Evolutionary conservation across 1,139 yeast genomes (phyloP).

Genomic region (Yamadazyma mexicana): DNA sequence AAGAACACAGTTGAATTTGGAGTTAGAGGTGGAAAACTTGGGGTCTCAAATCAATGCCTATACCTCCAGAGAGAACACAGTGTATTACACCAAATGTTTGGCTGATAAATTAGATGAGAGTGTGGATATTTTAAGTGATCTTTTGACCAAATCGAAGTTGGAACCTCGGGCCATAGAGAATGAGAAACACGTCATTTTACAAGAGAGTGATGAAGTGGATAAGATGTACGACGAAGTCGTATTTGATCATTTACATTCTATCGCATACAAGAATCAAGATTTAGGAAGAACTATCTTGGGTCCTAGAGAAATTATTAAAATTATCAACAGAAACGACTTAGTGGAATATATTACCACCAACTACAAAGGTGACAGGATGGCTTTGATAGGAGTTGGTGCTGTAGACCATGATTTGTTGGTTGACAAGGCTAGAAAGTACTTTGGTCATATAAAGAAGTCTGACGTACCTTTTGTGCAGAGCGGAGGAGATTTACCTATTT

Average conservation of each 20-base stretch:
- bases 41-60: constrained; percentile 98
- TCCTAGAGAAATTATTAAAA: constrained; percentile 83
- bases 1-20: constrained; percentile 82
- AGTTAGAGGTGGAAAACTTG: constrained; percentile 90
- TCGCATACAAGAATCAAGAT: constrained; percentile 87
- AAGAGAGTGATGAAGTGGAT: constrained; percentile 97
- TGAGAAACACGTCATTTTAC: constrained; percentile 92
- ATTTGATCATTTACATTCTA: constrained; percentile 93
- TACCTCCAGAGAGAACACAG: constrained; percentile 96
- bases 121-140: constrained; percentile 86
- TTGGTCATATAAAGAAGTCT: constrained; percentile 73
- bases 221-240: constrained; percentile 98
- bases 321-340: constrained; percentile 76
- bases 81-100: constrained; percentile 89
- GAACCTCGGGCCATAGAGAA: constrained; percentile 87
- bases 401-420: constrained; percentile 87
- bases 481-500: constrained; percentile 76
- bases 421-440: constrained; percentile 68
- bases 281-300: constrained; percentile 97
- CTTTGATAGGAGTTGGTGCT: constrained; percentile 92
- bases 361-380: constrained; percentile 97
- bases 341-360: constrained; percentile 77
- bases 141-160: constrained; percentile 80
- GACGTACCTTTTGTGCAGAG: constrained; percentile 68
- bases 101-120: constrained; percentile 79